Evolutionary conservation across 129 eudicot species (phyloP), one percentile per base, ranked within the genome.

Genomic region (Lactuca sativa): DNA sequence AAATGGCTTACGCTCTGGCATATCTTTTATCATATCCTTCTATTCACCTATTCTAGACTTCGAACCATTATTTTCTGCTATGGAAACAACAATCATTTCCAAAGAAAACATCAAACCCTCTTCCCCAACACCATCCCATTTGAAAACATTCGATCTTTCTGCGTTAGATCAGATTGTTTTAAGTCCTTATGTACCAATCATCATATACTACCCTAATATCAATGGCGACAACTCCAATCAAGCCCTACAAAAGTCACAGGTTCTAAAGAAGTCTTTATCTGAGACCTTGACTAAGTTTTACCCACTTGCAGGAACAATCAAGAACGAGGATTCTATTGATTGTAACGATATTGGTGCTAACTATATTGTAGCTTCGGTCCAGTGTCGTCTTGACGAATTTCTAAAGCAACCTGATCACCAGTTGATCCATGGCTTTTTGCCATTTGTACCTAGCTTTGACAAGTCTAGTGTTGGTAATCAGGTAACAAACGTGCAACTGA

Each of bases 31-130:
- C 52, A 44, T 38, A 38, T 18, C 21, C 21, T 38, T 7, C 43
- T 18, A 44, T 10, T n/a, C 11, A 10, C 21, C 21, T 18, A 18
- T 44, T 44, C 52, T 44, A 44, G 52, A 44, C n/a, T 10, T 18
- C 21, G 21, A 18, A 44, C 3, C n/a, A 11, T 18, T 10, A 44
- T 10, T 44, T 44, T 18, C 3, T 9, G n/a, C n/a, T 44, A 44
- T 44, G 52, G 52, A 44, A 38, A 4, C 52, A 10, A 8, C 11
- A 44, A 44, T 44, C 52, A 44, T 44, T 25, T 59, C 67, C 4
- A 71, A 25, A 30, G 75, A 59, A 2, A 41, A 25, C 57, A 71
- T 71, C 41, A 71, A 71, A 59, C 76, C 76, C 47, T 71, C 76
- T 71, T 47, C 59, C 58, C 66, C 44, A 58, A 71, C 75, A 11